Base-by-base conservation (phyloP, 2,329 filamentous ascomycete species). In the Sphaceloma murrayae region DNA sequence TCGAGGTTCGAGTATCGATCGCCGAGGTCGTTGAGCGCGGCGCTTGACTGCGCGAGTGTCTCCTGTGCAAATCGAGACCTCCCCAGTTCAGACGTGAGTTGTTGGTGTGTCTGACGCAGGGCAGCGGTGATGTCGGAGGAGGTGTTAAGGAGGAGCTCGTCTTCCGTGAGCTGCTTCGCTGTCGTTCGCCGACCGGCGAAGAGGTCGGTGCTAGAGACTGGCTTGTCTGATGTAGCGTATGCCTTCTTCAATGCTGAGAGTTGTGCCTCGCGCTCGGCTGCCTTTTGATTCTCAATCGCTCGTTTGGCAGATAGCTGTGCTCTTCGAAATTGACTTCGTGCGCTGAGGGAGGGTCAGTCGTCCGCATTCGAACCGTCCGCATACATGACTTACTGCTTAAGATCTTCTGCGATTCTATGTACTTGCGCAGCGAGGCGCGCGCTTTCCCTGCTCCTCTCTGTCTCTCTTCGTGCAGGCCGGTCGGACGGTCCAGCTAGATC, bases 11-110 rank as follows among this genome's bases (percentile, higher is more conserved):
- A 78, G 65, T 98, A 98, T 27, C 77, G 82, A 55, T 93, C 82
- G 3, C 82, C 78, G 1, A 98, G 73, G 51, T 85, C 77, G 43
- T 75, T 74, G n/a, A 98, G 73, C 8, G 88, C 86, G 7, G 78
- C 80, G 5, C 85, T 89, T 2, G 82, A 88, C 66, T 91, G 80
- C 49, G 81, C 79, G 46, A 98, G 72, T 1, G 87, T 93, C 62
- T 94, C 82, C 55, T 91, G 82, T 13, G 89, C 89, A 59, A 94
- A 96, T 55, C 85, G 80, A 52, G 85, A 93, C 48, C 86, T 80
- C 34, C 81, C 78, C 5, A 98, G 75, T 68, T 95, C 88, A 3
- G 78, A 73, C 51, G 85, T 78, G 68, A 96, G 88, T 56, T 94
- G 74, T 50, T 84, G 78, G 63, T 96, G 88, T 4, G 89, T 93